These are phyloP conservation scores for Dactylonectria estremocensis DNA, from an alignment of 2,329 filamentous ascomycete species.

Conservation along the genomic window DNA sequence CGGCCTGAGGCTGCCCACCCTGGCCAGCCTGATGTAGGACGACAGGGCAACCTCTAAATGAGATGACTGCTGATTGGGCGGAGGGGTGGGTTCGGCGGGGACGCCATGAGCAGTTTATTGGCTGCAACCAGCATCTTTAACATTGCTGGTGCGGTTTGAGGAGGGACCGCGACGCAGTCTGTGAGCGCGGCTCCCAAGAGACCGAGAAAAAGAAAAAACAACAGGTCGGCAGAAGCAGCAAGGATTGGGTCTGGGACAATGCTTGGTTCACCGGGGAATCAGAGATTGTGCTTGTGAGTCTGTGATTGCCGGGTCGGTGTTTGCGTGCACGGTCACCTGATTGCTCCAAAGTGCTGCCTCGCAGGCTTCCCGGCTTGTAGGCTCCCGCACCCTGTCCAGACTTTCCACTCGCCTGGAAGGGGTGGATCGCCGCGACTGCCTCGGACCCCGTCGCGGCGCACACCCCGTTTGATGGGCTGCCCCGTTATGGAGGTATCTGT, in stretches of 20 bases:
- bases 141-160: conserved; percentile 33
- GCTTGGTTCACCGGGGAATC: background rate
- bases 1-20: conserved; percentile 28
- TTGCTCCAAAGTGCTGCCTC: background rate
- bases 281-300: conserved; percentile 2
- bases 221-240: background rate
- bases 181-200: conserved; percentile 23
- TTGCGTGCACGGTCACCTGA: background rate
- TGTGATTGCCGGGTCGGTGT: background rate
- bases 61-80: conserved; percentile 37
- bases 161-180: conserved; percentile 33
- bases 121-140: conserved; percentile 26
- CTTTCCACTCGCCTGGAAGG: conserved; percentile 20
- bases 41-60: conserved; percentile 32
- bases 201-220: conserved; percentile 19
- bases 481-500: conserved; percentile 26
- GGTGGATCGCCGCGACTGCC: conserved; percentile 28
- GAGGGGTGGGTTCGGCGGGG: conserved; percentile 22
- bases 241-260: background rate
- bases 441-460: conserved; percentile 23
- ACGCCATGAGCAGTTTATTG: conserved; percentile 34
- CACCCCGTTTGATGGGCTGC: conserved; percentile 13
- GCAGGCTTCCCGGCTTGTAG: conserved; percentile 4
- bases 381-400: conserved; percentile 21
- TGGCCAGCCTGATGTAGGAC: conserved; percentile 9